Evolutionary conservation across 2,329 filamentous ascomycete species (phyloP), one percentile per base, ranked within the genome.

Genomic region (Xylaria sp.): DNA sequence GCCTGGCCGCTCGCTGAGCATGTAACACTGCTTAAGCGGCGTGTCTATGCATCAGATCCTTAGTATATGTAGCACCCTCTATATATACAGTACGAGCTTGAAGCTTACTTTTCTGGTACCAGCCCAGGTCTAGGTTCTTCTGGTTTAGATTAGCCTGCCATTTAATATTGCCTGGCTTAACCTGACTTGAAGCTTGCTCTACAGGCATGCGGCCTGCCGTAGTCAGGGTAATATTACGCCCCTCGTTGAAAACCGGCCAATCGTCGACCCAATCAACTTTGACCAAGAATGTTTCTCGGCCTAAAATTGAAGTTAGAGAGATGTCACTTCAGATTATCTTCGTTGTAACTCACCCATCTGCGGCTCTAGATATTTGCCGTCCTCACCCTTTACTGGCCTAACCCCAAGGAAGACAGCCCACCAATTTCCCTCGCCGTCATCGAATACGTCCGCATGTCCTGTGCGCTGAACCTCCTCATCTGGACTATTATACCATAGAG

Each of bases 181-280:
- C 71, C 12, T 63, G 72, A 52, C 62, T n/a, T 20, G 61, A 46
- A 1, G 51, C 62, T 52, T 73, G 62, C 25, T 71, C 54, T 2
- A 77, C 69, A 1, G 72, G 39, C n/a, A 75, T 73, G 28, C 78
- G 73, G 1, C 80, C 79, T 15, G 72, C 69, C 6, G 80, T 82
- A 61, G 78, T 62, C 5, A 85, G 80, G 0, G 79, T 76, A 31
- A 86, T 80, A 63, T 83, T 83, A 13, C 79, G 79, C 0, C 84
- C 83, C 0, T 78, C 75, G 62, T 87, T 86, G 67, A 87, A 82
- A 0, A 86, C 74, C 0, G 85, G 86, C 85, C 85, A 87, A 67
- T 84, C 82, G 51, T 86, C 77, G 9, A 80, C 75, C 86, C 85
- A 88, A 6, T 82, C 79, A 0, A 87, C 79, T 0, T 81, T 81